Conservation (phyloP, 2,329 filamentous ascomycete species). For the Sporothrix pallida region DNA sequence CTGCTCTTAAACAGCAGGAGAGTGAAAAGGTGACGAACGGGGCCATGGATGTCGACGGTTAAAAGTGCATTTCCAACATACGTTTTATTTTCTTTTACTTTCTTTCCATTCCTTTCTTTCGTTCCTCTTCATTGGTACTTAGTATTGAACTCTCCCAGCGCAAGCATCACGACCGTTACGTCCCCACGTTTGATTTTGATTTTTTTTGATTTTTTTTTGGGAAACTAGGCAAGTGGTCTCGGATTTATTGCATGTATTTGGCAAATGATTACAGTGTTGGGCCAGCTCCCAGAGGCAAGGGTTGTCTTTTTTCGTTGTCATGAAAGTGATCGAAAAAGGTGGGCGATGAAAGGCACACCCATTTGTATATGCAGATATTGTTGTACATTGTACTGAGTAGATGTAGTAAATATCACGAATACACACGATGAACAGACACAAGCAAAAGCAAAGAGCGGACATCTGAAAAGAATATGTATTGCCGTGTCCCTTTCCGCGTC, state of each 20-base stretch:
- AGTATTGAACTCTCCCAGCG: conserved; percentile 20
- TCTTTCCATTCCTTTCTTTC: conserved; percentile 1
- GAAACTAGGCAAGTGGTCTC: not conserved
- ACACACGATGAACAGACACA: not conserved
- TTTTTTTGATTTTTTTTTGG: not conserved
- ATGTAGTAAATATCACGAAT: conserved; percentile 1
- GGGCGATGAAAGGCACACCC: not conserved
- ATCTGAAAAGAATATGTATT: not conserved
- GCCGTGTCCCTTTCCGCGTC: no score
- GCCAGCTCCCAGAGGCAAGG: conserved; percentile 29
- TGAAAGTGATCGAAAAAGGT: not conserved
- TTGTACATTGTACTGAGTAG: conserved; percentile 20
- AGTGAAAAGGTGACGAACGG: not conserved
- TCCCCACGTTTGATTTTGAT: conserved; percentile 1
- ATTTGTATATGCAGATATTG: conserved; percentile 12
- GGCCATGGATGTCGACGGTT: conserved; percentile 35
- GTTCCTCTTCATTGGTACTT: not conserved
- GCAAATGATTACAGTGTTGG: conserved; percentile 28
- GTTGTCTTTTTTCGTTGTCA: not conserved
- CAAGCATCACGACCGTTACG: conserved; percentile 36
- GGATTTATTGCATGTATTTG: conserved; percentile 9
- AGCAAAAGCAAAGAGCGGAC: not conserved
- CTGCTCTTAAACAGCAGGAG: conserved; percentile 11
- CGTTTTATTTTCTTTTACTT: not conserved
- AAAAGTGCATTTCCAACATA: conserved; percentile 27